Evolutionary conservation across 129 eudicot genomes (phyloP).

Genomic region (Flaveria ramosissima): DNA sequence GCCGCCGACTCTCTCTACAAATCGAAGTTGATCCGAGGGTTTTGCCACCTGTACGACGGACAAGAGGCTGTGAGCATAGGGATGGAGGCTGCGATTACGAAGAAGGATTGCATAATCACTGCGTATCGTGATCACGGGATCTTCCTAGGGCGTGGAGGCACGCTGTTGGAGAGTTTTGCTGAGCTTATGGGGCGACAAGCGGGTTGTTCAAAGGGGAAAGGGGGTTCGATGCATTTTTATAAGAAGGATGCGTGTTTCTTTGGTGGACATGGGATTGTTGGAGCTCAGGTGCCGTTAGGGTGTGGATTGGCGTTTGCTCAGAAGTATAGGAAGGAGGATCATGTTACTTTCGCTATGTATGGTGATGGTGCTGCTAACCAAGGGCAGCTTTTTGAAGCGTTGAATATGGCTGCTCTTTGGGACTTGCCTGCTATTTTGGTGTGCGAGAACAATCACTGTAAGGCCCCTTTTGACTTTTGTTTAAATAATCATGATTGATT

Average conservation of each 20-base stretch:
- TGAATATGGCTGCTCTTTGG: conserved; percentile 99
- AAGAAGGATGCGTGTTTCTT: conserved; percentile 78
- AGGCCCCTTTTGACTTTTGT: conserved; percentile 14
- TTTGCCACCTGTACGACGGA: conserved; percentile 92
- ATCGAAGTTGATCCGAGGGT: conserved; percentile 91
- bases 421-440: conserved; percentile 96
- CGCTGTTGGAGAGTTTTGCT: conserved; percentile 59
- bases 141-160: conserved; percentile 79
- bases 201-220: conserved; percentile 93
- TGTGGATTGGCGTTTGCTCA: conserved; percentile 96
- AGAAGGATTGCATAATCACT: conserved; percentile 79
- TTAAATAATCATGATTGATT: background rate
- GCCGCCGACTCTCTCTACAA: conserved; percentile 96
- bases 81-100: conserved; percentile 91
- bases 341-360: conserved; percentile 73
- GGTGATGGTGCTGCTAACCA: conserved; percentile 99
- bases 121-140: conserved; percentile 90
- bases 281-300: conserved; percentile 95
- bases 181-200: conserved; percentile 86
- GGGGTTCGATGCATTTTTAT: conserved; percentile 98
- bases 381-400: conserved; percentile 93
- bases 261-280: conserved; percentile 98
- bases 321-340: conserved; percentile 83
- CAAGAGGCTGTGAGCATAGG: conserved; percentile 94
- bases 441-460: conserved; percentile 99